Conservation (phyloP, 2,329 filamentous ascomycete species). For the Pyrenophora seminiperda region DNA sequence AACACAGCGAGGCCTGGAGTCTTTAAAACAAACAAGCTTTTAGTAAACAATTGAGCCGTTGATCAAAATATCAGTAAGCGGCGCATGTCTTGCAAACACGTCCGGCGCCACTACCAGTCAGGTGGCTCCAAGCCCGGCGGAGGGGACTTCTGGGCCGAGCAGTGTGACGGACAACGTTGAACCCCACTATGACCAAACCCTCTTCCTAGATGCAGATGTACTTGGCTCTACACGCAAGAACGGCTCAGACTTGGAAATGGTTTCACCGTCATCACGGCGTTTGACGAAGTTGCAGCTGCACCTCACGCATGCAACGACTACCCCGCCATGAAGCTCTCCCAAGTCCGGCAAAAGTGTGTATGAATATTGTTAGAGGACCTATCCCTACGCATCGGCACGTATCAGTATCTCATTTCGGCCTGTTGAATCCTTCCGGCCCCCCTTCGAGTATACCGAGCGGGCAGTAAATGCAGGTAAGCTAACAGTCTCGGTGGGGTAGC, state of each 20-base stretch:
- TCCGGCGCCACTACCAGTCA: slow-evolving; percentile 34
- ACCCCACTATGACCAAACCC: slow-evolving; percentile 31
- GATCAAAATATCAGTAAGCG: slow-evolving; percentile 44
- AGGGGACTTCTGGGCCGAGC: slow-evolving; percentile 33
- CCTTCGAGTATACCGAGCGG: slow-evolving; percentile 13
- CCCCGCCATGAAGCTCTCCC: slow-evolving; percentile 31
- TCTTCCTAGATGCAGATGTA: background rate
- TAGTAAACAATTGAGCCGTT: slow-evolving; percentile 32
- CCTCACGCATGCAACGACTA: slow-evolving; percentile 17
- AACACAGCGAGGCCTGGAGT: slow-evolving; percentile 21
- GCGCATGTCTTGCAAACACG: slow-evolving; percentile 38
- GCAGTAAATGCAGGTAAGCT: slow-evolving; percentile 21
- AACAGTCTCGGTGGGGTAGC: slow-evolving; percentile 18
- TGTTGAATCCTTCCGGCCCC: slow-evolving; percentile 25
- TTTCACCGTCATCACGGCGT: slow-evolving; percentile 29
- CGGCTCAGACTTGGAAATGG: slow-evolving; percentile 5
- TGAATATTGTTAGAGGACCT: slow-evolving; percentile 24
- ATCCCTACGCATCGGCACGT: slow-evolving; percentile 21
- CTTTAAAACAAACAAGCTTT: slow-evolving; percentile 25
- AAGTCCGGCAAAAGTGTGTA: slow-evolving; percentile 21
- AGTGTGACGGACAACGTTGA: slow-evolving; percentile 13
- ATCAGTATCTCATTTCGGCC: slow-evolving; percentile 16
- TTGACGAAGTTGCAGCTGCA: slow-evolving; percentile 4
- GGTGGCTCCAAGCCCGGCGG: slow-evolving; percentile 27
- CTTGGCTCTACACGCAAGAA: background rate